These are phyloP conservation scores for Bipolaris zeicola DNA, from an alignment of 2,329 filamentous ascomycete species.

Conservation along the genomic window DNA sequence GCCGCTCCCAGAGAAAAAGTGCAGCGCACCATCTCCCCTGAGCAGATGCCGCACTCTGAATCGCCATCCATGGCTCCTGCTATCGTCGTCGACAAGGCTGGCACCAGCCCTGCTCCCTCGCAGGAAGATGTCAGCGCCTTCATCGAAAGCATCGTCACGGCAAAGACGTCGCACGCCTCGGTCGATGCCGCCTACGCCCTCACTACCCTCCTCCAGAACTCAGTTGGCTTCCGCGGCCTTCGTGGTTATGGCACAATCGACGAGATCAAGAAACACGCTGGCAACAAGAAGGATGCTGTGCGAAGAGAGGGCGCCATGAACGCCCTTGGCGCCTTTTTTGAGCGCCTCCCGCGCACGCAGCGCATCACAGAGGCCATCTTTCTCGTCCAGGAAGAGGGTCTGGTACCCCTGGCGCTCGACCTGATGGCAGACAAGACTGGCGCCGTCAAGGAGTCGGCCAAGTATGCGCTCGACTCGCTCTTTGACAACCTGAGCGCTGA, in stretches of 20 bases:
- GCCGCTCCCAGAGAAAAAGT: conserved; percentile 7
- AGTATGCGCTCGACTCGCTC: conserved; percentile 90
- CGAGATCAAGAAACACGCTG: conserved; percentile 75
- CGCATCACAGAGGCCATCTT: conserved; percentile 81
- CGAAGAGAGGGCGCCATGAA: conserved; percentile 92
- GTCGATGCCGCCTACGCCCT: conserved; percentile 69
- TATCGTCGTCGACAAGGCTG: conserved; percentile 54
- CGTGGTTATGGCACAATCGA: conserved; percentile 66
- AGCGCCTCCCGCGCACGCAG: conserved; percentile 80
- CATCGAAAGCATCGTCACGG: conserved; percentile 53
- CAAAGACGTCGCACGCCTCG: conserved; percentile 60
- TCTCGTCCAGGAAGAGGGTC: conserved; percentile 76
- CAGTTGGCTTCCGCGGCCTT: conserved; percentile 67
- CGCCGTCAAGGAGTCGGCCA: conserved; percentile 86
- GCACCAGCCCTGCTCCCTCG: conserved; percentile 50
- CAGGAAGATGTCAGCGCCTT: conserved; percentile 54
- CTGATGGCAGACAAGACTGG: conserved; percentile 86
- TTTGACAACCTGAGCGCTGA: conserved; percentile 81
- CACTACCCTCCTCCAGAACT: conserved; percentile 67
- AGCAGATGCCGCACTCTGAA: conserved; percentile 57
- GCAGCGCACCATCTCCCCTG: conserved; percentile 19
- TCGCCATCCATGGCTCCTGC: conserved; percentile 56
- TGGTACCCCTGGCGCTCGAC: conserved; percentile 78
- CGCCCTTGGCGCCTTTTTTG: conserved; percentile 89
- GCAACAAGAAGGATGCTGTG: conserved; percentile 90